Conservation (phyloP, 202 grass and related monocot species). For the Schoenoplectus tabernaemontani region DNA sequence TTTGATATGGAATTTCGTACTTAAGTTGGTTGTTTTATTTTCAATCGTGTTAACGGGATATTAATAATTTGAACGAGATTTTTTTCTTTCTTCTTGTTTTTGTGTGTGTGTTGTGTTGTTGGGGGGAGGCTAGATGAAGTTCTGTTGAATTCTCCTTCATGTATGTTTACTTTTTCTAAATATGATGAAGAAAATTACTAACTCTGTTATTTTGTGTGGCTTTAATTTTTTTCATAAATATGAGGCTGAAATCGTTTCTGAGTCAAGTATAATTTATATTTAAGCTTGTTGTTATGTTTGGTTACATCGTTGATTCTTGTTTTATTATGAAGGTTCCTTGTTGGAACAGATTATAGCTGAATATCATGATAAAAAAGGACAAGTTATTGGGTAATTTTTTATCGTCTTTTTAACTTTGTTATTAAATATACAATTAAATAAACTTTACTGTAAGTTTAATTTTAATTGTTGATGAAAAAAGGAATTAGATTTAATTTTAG, state of each 20-base stretch:
- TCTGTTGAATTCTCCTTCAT: not conserved
- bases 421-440: not conserved
- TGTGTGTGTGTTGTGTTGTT: not conserved
- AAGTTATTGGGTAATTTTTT: constrained; percentile 4
- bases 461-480: too few species aligned
- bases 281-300: not conserved
- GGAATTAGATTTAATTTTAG: too few species aligned
- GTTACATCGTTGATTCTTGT: not conserved
- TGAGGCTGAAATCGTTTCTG: not conserved
- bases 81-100: not conserved
- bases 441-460: not conserved
- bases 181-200: not conserved
- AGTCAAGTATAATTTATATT: not conserved
- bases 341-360: not conserved
- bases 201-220: not conserved
- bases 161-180: not conserved
- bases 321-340: not conserved
- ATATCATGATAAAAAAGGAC: not conserved
- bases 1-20: not conserved
- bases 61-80: not conserved
- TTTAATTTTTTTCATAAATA: not conserved
- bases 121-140: not conserved
- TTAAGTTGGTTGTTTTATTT: not conserved
- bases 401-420: not conserved
- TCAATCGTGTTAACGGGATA: not conserved